Evolutionary conservation across 441 rosid species (phyloP), one percentile per base, ranked within the genome.

Genomic region (Isatis lusitanica): DNA sequence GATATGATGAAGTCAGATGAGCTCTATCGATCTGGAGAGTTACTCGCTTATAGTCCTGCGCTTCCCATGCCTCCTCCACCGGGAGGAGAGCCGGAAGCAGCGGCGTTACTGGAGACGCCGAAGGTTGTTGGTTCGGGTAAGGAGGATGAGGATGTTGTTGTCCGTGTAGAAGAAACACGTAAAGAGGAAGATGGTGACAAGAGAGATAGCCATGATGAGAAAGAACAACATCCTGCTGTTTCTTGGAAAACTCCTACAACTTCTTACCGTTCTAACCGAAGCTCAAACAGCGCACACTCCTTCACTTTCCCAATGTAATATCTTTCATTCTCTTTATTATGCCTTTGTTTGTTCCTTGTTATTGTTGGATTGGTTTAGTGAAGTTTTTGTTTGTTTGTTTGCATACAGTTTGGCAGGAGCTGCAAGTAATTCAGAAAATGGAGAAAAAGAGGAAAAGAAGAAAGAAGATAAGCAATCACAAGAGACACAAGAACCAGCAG

Each of bases 271-370:
- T 78, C 81, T 48, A 74, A 57, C 11, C 70, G 46, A 9, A 78
- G 81, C 60, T 73, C 75, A 18, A 74, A 78, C 65, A 78, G 81
- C 59, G 4, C 78, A 0, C 81, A 74, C 16, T 78, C 81, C 40
- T 78, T 78, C 65, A 63, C 81, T 56, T 78, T 78, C 75, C 81
- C 81, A 9, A 78, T 78, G 81, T 78, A 74, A 50, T 12, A 53
- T 8, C 9, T 26, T 12, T 2, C 50, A 6, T 17, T 30, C 1
- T 24, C 48, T 18, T 9, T 9, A 16, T 36, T 24, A 33, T 62
- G 28, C 46, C 9, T 52, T 26, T 38, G 26, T 36, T 39, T 4
- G 3, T 67, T 33, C 24, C 3, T 51, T 16, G n/a, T 12, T 1
- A 0, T 18, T 38, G 11, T 57, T 44, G 50, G 28, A 38, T 39